Evolutionary conservation across 345 rosid genomes (phyloP), one percentile per base, ranked within the genome.

Genomic region (Populus alba): DNA sequence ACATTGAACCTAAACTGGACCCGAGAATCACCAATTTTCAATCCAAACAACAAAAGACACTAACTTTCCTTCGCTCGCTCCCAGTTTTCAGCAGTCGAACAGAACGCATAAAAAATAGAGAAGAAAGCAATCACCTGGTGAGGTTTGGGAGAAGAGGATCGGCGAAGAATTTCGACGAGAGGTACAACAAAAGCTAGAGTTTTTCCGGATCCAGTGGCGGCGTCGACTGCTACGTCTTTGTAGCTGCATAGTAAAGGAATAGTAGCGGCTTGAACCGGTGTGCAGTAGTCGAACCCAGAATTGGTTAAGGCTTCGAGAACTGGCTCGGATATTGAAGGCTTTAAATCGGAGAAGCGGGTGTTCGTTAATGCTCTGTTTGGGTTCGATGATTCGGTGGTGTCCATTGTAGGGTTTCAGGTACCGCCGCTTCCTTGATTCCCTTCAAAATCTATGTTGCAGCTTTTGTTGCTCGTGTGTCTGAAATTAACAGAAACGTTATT

Each of bases 141-240:
- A 55, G 87, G 85, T 73, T 92, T 94, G 16, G 92, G 93, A n/a
- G 87, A 80, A 1, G 87, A 83, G 78, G 88, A 78, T 5, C 92
- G 87, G 76, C 97, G 95, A 77, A 93, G 86, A 71, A 92, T 91
- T 80, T 95, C 99, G 17, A 92, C 89, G 22, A 93, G 79, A 2
- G 97, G 99, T 3, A 93, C 81, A 9, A 95, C 77, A 80, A 93
- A 95, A 29, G 99, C 97, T 51, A 95, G 89, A 78, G 97, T 93
- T 88, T 95, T 95, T 1, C 98, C 98, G 29, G 94, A 92, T 70
- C 98, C 99, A n/a, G 97, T 94, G 80, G 95, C 94, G 51, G 98
- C 98, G 79, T 93, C 98, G 79, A 93, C 97, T 27, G 97, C 90
- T 5, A 96, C 99, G 80, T 96, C 98, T 84, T 94, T 94, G 87